Base-by-base conservation (phyloP, 768 basidiomycete genomes). In the Boletus rex-veris region DNA sequence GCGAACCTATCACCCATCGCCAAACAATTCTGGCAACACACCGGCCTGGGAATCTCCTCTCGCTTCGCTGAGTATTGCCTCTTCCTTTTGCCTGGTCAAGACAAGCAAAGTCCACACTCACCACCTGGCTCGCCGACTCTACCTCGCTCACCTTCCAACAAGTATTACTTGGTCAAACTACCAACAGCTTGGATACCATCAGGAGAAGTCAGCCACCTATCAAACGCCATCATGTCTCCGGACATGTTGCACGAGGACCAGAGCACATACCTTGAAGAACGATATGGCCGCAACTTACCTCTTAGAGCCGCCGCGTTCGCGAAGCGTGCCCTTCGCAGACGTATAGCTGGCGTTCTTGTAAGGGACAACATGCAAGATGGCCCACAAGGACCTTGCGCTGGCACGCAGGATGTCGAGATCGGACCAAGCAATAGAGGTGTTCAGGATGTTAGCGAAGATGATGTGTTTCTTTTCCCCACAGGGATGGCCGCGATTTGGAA, bases 401-500 rank as follows among this genome's bases (percentile, higher is more conserved):
- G 81, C 0, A 71, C 73, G 9, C 68, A 75, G 31, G 75, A 79
- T 51, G 66, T 76, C 3, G 69, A 73, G 28, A 65, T 84, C 1
- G 85, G 85, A 3, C 84, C 83, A 4, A 88, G 86, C 58, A 80
- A 77, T 30, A 76, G 90, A 54, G 87, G 88, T 18, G 84, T 88
- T 7, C 72, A 75, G 53, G 79, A 80, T 18, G 80, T 96, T 16
- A 79, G 81, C 3, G 92, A 96, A 66, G 79, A 88, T 37, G 96
- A 98, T 57, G 96, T 98, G 0, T 98, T 81, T 68, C 75, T 99
- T 24, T 94, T 80, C 63, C 81, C 92, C 1, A 82, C 85, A 0
- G 96, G 96, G 1, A 98, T 99, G 96, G 73, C 86, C 33, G 94
- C 96, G 2, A 96, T 99, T 48, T 99, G 91, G 90, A 87, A 79